phyloP scores from a whole-genome alignment of 2,329 filamentous ascomycete genomes.

The Niveomyces coronatus region DNA sequence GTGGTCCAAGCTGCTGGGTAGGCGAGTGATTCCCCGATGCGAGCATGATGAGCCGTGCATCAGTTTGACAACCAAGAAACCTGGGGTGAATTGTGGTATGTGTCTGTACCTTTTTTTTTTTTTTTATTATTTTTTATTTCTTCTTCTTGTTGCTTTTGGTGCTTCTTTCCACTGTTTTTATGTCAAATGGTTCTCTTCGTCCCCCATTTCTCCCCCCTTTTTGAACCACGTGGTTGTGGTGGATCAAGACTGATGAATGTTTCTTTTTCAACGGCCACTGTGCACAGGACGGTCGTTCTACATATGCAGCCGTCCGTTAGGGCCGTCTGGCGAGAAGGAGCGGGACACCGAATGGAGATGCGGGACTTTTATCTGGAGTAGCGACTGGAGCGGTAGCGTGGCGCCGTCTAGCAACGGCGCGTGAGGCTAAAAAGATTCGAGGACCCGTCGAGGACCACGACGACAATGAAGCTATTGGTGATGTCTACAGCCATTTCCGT shows the following conservation, averaged over 20 bases:
- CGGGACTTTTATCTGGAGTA: slow-evolving; percentile 67
- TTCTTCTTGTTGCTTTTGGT: background rate
- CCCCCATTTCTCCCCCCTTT: too few relatives aligned
- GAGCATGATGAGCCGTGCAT: slow-evolving; percentile 86
- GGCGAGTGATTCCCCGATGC: slow-evolving; percentile 64
- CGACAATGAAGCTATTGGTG: background rate
- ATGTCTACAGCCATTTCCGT: too few relatives aligned
- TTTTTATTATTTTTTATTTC: background rate
- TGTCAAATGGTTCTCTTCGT: too few relatives aligned
- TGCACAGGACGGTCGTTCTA: slow-evolving; percentile 49
- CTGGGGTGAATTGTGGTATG: slow-evolving; percentile 68
- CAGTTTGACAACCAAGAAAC: slow-evolving; percentile 74
- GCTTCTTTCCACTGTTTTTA: too few relatives aligned
- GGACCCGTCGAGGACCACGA: background rate
- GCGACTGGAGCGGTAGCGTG: slow-evolving; percentile 38
- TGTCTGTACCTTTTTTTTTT: slow-evolving; percentile 14
- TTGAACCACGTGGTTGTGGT: too few relatives aligned
- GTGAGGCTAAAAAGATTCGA: background rate
- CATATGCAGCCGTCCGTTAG: slow-evolving; percentile 61
- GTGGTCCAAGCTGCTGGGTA: slow-evolving; percentile 77
- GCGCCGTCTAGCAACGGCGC: slow-evolving; percentile 5
- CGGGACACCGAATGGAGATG: slow-evolving; percentile 80
- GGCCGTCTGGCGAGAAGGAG: slow-evolving; percentile 77
- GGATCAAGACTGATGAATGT: too few relatives aligned
- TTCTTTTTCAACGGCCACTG: too few relatives aligned